A percentile compares a stretch with the other conserved stretches of the same genome.
phyloP scores from a whole-genome alignment of 192 early-diverging fungal species.

The Gaertneriomyces sp. region DNA sequence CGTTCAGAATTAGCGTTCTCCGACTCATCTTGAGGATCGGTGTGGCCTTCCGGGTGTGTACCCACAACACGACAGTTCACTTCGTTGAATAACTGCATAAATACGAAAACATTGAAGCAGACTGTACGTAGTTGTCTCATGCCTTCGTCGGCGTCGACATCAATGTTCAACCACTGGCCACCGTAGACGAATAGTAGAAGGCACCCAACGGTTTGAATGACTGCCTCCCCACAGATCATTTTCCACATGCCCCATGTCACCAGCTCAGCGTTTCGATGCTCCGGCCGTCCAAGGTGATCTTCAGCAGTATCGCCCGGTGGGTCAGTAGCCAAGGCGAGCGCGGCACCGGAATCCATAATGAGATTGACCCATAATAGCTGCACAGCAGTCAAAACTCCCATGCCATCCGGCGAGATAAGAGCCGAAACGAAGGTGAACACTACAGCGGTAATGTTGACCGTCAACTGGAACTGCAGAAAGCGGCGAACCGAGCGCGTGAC shows the following conservation, averaged over 20 bases:
- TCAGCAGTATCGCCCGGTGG: slow-evolving; percentile 72
- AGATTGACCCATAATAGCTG: slow-evolving; percentile 98
- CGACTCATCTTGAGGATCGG: slow-evolving; percentile 38
- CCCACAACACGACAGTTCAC: slow-evolving; percentile 81
- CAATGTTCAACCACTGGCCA: neutral
- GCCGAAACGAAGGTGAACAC: slow-evolving; percentile 38
- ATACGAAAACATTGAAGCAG: slow-evolving; percentile 91
- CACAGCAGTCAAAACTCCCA: slow-evolving; percentile 81
- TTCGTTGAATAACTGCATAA: slow-evolving; percentile 90
- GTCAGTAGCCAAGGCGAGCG: slow-evolving; percentile 92
- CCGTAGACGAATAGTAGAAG: slow-evolving; percentile 50
- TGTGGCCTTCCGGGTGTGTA: no score
- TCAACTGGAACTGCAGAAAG: slow-evolving; percentile 97
- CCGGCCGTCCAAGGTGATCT: slow-evolving; percentile 65
- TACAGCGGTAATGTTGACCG: slow-evolving; percentile 77
- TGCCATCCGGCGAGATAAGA: slow-evolving; percentile 30
- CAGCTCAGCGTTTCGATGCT: slow-evolving; percentile 55
- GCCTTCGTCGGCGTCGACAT: slow-evolving; percentile 8
- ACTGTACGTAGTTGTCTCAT: slow-evolving; percentile 45
- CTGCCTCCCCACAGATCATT: slow-evolving; percentile 81
- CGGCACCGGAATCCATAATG: slow-evolving; percentile 98
- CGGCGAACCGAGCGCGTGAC: slow-evolving; percentile 98
- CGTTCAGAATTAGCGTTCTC: slow-evolving; percentile 59
- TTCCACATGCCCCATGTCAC: slow-evolving; percentile 87
- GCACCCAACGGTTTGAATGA: slow-evolving; percentile 69